Conservation (phyloP, 2,329 filamentous ascomycete species). For the Beauveria caledonica region DNA sequence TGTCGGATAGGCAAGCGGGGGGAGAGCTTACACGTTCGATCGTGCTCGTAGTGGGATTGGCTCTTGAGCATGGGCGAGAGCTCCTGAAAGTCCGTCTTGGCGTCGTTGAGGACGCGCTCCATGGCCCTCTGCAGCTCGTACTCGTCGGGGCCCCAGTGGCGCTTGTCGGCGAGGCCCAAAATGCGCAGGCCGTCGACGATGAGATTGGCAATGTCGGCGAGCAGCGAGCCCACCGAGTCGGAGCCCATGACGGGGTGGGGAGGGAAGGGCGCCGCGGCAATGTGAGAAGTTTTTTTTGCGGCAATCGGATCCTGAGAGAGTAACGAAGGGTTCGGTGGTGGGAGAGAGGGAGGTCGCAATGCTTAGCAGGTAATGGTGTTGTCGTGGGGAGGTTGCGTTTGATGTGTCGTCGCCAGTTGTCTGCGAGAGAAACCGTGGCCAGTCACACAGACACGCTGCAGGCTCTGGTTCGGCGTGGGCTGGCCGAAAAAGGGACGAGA, state of each 20-base stretch:
- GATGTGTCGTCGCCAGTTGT: no score
- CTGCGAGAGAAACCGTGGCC: no score
- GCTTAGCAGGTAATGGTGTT: no score
- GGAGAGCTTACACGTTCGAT: conserved; percentile 40
- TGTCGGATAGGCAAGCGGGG: no score
- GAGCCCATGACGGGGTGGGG: background rate
- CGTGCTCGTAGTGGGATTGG: conserved; percentile 49
- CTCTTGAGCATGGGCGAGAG: conserved; percentile 47
- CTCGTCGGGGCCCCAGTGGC: conserved; percentile 50
- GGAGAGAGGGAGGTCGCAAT: background rate
- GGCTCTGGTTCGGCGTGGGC: no score
- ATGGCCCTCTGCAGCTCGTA: conserved; percentile 50
- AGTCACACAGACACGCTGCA: no score
- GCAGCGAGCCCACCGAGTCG: conserved; percentile 49
- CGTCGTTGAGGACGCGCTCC: conserved; percentile 48
- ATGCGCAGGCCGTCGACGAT: conserved; percentile 45
- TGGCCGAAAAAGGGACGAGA: no score
- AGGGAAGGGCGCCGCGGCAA: background rate
- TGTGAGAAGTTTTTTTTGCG: background rate
- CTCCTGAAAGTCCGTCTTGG: conserved; percentile 53
- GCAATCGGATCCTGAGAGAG: no score
- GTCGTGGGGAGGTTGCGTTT: no score
- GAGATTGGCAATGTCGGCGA: conserved; percentile 48
- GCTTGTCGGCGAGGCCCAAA: conserved; percentile 49
- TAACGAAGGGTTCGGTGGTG: background rate